Evolutionary conservation across 805 yeast genomes (phyloP).

Genomic region (Myxozyma melibiosi): DNA sequence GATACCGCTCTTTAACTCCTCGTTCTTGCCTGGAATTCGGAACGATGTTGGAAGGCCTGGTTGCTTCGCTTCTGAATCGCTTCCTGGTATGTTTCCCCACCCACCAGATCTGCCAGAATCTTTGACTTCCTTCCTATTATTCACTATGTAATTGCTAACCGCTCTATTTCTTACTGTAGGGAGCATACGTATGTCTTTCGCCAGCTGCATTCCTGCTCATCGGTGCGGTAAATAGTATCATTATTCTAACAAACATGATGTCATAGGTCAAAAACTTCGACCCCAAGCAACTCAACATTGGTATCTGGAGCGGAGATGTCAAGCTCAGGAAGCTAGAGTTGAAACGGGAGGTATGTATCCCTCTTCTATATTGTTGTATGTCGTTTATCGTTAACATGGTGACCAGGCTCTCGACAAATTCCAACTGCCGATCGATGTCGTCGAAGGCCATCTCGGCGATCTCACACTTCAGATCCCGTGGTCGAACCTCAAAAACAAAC

Average conservation of each 20-base stretch:
- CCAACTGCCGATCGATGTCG: constrained; percentile 82
- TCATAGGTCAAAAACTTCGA: constrained; percentile 89
- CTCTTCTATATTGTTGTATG: not conserved
- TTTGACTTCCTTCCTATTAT: not conserved
- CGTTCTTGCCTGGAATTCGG: too few relatives aligned
- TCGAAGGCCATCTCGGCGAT: constrained; percentile 87
- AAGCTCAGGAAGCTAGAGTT: constrained; percentile 74
- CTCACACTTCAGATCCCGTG: constrained; percentile 92
- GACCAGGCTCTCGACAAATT: constrained; percentile 73
- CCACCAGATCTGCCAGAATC: too few relatives aligned
- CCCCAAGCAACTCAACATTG: constrained; percentile 90
- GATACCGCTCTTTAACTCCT: too few relatives aligned
- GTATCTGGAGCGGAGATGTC: constrained; percentile 98
- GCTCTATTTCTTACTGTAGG: not conserved
- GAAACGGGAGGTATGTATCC: constrained; percentile 68
- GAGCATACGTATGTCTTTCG: not conserved
- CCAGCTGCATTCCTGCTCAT: not conserved
- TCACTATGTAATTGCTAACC: not conserved
- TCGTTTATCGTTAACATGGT: constrained; percentile 3
- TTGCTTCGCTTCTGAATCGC: constrained; percentile 48
- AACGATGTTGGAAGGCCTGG: constrained; percentile 48
- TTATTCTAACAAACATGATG: constrained; percentile 26
- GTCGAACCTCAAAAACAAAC: constrained; percentile 90
- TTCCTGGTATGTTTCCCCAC: constrained; percentile 40
- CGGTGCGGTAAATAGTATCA: not conserved